Base-by-base conservation (phyloP, 495 filamentous ascomycete species). In the Penicillium tannophilum region DNA sequence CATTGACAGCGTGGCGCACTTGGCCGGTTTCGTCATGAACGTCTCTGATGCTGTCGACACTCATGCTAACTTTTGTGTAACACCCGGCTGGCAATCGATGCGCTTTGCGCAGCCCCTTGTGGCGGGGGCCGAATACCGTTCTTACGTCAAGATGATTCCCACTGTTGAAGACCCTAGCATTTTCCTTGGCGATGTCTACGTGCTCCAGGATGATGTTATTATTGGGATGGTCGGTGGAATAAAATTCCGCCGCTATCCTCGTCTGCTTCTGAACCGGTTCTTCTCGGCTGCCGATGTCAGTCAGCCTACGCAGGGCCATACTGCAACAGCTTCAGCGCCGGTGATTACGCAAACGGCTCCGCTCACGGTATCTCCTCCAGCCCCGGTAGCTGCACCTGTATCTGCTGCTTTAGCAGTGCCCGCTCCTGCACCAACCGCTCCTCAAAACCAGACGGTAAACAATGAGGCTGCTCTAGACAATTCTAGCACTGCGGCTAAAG, bases 11-110 rank as follows among this genome's bases (percentile, higher is more conserved):
- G 58, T 79, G 10, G 63, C 59, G 0, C 78, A 81, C 56, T 43
- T 82, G 0, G 69, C 70, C 3, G 79, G 79, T 0, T 71, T 79
- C 35, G 59, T 73, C n/a, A 58, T 76, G 57, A 78, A 79, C 50
- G 62, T 51, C 10, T 53, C 52, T 9, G 66, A 75, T 48, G 62
- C 57, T 0, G 49, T 56, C 0, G 64, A 76, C 52, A 62, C 66
- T 5, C 60, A 61, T 36, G 54, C 67, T 42, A 61, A 68, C 54
- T 71, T 71, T 60, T 79, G 56, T 49, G 62, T 79, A 10, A 77
- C 73, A 0, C 73, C 71, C 3, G 76, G 77, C 0, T 79, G 72
- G 65, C 19, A 50, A 1, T 55, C 50, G 1, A 61, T 73, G 47
- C 70, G 75, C 1, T 59, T 74, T 26, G 49, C 65, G 1, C 58